Evolutionary conservation across 2,329 filamentous ascomycete genomes (phyloP).

Genomic region (Malbranchea cinnamomea): DNA sequence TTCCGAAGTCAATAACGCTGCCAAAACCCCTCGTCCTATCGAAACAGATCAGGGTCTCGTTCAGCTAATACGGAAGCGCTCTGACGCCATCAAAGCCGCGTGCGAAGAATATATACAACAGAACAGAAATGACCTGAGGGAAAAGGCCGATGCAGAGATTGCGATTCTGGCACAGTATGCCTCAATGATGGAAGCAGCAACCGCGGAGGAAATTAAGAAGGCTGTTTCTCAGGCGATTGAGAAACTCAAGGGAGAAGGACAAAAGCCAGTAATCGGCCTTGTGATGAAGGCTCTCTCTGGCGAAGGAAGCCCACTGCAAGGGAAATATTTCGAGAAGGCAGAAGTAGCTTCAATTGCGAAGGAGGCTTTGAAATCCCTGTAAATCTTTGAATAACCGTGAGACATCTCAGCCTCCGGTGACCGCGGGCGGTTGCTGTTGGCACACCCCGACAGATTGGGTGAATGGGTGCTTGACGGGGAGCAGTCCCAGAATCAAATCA

Average conservation of each 20-base stretch:
- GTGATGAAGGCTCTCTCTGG: slow-evolving; percentile 30
- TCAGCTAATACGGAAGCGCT: slow-evolving; percentile 31
- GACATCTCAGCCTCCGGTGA: too few species aligned
- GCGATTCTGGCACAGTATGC: slow-evolving; percentile 32
- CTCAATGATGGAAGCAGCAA: slow-evolving; percentile 26
- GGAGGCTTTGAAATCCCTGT: too few species aligned
- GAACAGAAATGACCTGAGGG: slow-evolving; percentile 28
- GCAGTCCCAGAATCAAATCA: too few species aligned
- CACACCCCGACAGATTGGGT: too few species aligned
- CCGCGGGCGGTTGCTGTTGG: too few species aligned
- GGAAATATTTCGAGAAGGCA: slow-evolving; percentile 28
- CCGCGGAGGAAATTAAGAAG: slow-evolving; percentile 24
- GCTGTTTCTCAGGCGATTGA: slow-evolving; percentile 23
- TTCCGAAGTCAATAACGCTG: slow-evolving; percentile 35
- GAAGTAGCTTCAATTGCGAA: slow-evolving; percentile 28
- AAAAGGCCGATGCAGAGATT: slow-evolving; percentile 30
- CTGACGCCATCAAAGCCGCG: slow-evolving; percentile 23
- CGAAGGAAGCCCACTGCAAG: slow-evolving; percentile 26
- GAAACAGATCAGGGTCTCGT: slow-evolving; percentile 33
- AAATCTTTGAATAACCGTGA: too few species aligned
- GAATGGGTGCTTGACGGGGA: too few species aligned
- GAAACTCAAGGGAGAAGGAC: slow-evolving; percentile 20
- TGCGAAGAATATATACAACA: slow-evolving; percentile 27
- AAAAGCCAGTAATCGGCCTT: slow-evolving; percentile 22
- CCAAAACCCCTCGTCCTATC: slow-evolving; percentile 31